Percentiles rank a stretch among this genome's conserved stretches.
phyloP scores from a whole-genome alignment of 1,284 basidiomycete genomes.

The Malassezia brasiliensis region DNA sequence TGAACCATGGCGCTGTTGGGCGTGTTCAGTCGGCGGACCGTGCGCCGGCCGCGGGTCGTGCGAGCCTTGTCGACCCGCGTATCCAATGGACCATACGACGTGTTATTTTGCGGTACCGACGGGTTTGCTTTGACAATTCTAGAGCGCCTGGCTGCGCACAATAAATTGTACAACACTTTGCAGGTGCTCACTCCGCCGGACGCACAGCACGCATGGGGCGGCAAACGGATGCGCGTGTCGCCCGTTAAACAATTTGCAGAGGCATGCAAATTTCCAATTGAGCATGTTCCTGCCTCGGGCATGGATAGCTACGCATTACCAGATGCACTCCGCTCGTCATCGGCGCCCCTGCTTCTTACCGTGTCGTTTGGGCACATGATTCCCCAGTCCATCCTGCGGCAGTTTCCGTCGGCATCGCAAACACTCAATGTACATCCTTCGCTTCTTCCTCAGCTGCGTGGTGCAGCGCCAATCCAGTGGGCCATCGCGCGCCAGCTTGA shows the following conservation, averaged over 20 bases:
- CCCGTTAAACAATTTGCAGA: constrained; percentile 32
- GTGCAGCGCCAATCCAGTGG: constrained; percentile 85
- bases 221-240: constrained; percentile 29
- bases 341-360: constrained; percentile 59
- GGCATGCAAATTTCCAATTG: constrained; percentile 14
- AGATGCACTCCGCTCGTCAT: constrained; percentile 14
- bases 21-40: too few species aligned
- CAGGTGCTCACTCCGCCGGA: constrained; percentile 58
- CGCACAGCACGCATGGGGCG: constrained; percentile 30
- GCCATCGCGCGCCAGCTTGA: constrained; percentile 52
- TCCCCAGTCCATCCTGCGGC: constrained; percentile 58
- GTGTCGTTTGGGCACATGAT: constrained; percentile 88
- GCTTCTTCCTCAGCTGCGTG: constrained; percentile 74
- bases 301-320: constrained; percentile 18
- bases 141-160: constrained; percentile 4
- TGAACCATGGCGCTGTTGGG: not conserved
- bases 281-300: constrained; percentile 20
- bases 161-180: constrained; percentile 45
- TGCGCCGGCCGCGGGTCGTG: not conserved
- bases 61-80: not conserved
- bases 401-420: constrained; percentile 56
- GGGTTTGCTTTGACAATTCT: constrained; percentile 24
- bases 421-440: constrained; percentile 89
- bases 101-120: constrained; percentile 46
- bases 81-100: constrained; percentile 28